Conservation (phyloP, 1,139 yeast species). For the Suhomyces terraborum region DNA sequence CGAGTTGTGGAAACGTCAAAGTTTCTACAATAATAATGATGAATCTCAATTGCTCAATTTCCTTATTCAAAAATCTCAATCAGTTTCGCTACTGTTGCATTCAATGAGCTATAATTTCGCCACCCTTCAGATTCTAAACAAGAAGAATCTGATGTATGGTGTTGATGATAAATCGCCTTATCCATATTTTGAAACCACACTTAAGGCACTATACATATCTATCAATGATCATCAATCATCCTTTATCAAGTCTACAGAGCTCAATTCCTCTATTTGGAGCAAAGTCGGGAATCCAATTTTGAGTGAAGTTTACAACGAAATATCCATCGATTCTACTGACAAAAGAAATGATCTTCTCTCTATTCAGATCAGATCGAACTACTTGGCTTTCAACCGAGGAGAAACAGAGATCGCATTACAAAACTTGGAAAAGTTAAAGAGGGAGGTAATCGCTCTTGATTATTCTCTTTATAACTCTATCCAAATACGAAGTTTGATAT, state of each 20-base stretch:
- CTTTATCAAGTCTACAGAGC: slow-evolving; percentile 50
- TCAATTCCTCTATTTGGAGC: slow-evolving; percentile 53
- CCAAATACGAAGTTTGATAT: slow-evolving; percentile 38
- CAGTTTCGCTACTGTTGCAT: slow-evolving; percentile 54
- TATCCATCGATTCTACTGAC: slow-evolving; percentile 40
- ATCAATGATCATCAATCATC: slow-evolving; percentile 34
- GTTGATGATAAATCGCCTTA: slow-evolving; percentile 15
- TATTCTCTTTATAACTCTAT: slow-evolving; percentile 40
- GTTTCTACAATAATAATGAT: slow-evolving; percentile 42
- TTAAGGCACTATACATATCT: slow-evolving; percentile 56
- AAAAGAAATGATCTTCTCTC: slow-evolving; percentile 34
- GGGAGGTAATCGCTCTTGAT: slow-evolving; percentile 24
- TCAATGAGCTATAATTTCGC: slow-evolving; percentile 64
- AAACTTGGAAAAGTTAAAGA: slow-evolving; percentile 29
- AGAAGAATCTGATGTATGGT: slow-evolving; percentile 47
- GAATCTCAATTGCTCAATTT: slow-evolving; percentile 66
- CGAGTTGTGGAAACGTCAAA: slow-evolving; percentile 46
- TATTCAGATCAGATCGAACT: slow-evolving; percentile 41
- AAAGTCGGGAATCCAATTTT: slow-evolving; percentile 51
- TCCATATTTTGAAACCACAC: slow-evolving; percentile 51
- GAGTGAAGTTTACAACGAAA: slow-evolving; percentile 47
- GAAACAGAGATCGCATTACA: slow-evolving; percentile 39
- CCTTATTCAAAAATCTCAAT: slow-evolving; percentile 57
- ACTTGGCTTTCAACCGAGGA: slow-evolving; percentile 37
- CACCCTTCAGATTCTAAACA: slow-evolving; percentile 51